Conservation (phyloP, 495 filamentous ascomycete genomes). For the Usnea hakonensis region DNA sequence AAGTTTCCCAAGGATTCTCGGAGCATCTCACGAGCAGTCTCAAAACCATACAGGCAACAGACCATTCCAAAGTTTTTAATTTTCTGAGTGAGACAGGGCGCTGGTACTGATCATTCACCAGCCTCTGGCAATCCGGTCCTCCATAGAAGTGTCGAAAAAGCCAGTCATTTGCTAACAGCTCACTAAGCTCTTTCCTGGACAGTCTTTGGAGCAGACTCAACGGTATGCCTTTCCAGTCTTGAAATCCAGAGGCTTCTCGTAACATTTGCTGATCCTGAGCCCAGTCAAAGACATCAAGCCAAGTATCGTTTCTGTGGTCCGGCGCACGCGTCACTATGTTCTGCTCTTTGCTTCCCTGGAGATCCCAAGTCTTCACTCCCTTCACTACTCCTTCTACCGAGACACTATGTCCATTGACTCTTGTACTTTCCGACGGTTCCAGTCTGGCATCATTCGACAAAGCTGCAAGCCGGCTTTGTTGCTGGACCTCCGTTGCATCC, state of each 20-base stretch:
- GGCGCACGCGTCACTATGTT: background rate
- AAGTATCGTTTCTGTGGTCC: background rate
- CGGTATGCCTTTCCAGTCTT: conserved; percentile 19
- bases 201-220: conserved; percentile 18
- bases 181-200: conserved; percentile 11
- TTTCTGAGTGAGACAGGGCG: conserved; percentile 14
- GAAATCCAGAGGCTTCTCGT: conserved; percentile 16
- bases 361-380: background rate
- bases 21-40: conserved; percentile 13
- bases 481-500: conserved; percentile 21
- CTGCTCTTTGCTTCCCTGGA: background rate
- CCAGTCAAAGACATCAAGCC: conserved; percentile 20
- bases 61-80: conserved; percentile 22
- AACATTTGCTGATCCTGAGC: conserved; percentile 4
- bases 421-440: background rate
- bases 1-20: background rate
- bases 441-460: conserved; percentile 1
- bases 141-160: conserved; percentile 17
- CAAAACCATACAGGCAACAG: conserved; percentile 18
- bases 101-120: background rate
- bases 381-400: background rate
- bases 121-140: conserved; percentile 2
- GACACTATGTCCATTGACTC: background rate
- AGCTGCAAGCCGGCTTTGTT: conserved; percentile 17
- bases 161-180: conserved; percentile 5